Base-by-base conservation (phyloP, 2,329 filamentous ascomycete species). In the Cordyceps cicadae region DNA sequence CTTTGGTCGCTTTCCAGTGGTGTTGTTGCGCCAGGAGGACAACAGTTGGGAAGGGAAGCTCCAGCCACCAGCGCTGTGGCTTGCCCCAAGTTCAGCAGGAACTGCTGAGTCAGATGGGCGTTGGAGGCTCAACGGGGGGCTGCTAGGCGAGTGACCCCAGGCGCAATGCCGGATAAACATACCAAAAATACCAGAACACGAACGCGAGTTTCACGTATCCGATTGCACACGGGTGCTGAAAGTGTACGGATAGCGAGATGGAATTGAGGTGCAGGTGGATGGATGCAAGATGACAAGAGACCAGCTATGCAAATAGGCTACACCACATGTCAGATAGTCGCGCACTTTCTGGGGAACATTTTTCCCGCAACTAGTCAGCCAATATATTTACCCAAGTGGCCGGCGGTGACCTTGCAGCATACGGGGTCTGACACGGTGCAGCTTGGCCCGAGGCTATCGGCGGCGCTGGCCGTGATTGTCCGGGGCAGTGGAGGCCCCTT, bases 371-470 rank as follows among this genome's bases (percentile, higher is more conserved):
- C n/a, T 21, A 55, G 29, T 37, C 29, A 49, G 54, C 32, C n/a
- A 48, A 15, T 12, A 11, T 15, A 14, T n/a, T 7, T 11, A 19
- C 26, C 15, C 46, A 3, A 29, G 24, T 21, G 21, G 39, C 39
- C 14, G 39, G 39, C n/a, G 17, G 39, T n/a, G 5, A 3, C 24
- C 17, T 45, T 32, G 39, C 24, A 46, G 24, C 17, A 55, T 17
- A 41, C 32, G 55, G 45, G 21, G 41, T 32, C 17, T 59, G 37
- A 56, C 41, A 21, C 21, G 15, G 17, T 24, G 39, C 26, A 29
- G 48, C 26, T 46, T 56, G 54, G 54, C 54, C 55, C 55, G 55
- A 59, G 55, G 55, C 55, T 59, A 59, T 51, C 55, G 55, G 55
- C 43, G 55, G 55, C 46, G 32, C 55, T 45, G 46, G 37, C 55